Percentiles rank a stretch among this genome's conserved stretches.
Conservation (phyloP, 179 eudicot species). For the Carnegiea gigantea region DNA sequence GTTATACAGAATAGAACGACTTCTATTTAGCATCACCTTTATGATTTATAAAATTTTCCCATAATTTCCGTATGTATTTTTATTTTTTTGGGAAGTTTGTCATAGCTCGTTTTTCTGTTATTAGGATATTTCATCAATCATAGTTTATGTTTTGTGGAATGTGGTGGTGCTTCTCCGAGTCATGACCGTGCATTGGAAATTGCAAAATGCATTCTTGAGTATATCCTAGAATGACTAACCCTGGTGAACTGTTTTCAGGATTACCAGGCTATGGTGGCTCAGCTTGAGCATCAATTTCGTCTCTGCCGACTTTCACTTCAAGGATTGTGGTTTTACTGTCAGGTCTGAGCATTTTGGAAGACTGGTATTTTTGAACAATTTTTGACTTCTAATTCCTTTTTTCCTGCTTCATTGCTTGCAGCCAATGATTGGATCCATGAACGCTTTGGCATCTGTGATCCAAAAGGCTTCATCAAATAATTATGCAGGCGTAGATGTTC, state of each 20-base stretch:
- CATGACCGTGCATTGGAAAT: constrained; percentile 3
- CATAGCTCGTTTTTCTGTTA: background rate
- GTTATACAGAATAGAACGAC: background rate
- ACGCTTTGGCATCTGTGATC: constrained; percentile 74
- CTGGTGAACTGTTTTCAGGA: constrained; percentile 51
- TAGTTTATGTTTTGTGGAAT: background rate
- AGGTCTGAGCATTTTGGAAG: constrained; percentile 48
- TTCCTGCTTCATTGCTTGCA: constrained; percentile 30
- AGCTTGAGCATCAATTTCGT: constrained; percentile 96
- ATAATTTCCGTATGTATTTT: background rate
- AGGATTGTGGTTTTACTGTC: constrained; percentile 97
- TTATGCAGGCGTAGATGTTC: constrained; percentile 75
- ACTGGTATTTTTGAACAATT: constrained; percentile 8
- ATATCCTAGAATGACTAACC: constrained; percentile 11
- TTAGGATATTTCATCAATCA: background rate
- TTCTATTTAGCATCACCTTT: background rate
- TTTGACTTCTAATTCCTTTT: background rate
- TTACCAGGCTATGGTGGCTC: constrained; percentile 99
- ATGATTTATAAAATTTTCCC: no score
- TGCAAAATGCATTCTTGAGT: constrained; percentile 3
- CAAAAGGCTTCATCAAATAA: constrained; percentile 63
- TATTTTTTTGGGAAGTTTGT: background rate
- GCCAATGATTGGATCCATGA: constrained; percentile 96
- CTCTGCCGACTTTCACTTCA: constrained; percentile 82
- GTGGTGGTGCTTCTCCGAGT: background rate